Percentiles rank a stretch among this genome's conserved stretches.
Conservation (phyloP, 257 asterid genomes). For the Craterostigma plantagineum region DNA sequence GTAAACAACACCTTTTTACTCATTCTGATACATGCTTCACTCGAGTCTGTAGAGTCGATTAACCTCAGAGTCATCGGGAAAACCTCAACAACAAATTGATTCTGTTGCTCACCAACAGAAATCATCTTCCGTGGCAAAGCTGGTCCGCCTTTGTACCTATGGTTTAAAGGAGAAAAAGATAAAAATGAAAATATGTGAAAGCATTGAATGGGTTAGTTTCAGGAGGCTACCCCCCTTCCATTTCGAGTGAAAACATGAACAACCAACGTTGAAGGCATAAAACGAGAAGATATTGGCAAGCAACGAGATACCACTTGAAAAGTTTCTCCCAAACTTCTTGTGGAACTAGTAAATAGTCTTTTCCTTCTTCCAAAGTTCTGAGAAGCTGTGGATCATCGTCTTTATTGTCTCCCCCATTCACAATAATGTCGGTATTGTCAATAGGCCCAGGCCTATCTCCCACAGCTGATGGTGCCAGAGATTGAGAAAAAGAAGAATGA, state of each 20-base stretch:
- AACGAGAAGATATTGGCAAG: constrained; percentile 2
- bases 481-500: constrained; percentile 17
- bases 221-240: too few species aligned
- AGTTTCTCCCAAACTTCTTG: constrained; percentile 82
- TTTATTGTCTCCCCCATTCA: constrained; percentile 19
- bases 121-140: constrained; percentile 70
- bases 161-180: constrained; percentile 8
- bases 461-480: constrained; percentile 13
- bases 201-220: too few species aligned
- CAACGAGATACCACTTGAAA: constrained; percentile 39
- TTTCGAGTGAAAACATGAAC: too few species aligned
- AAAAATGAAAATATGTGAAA: constrained; percentile 6
- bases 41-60: constrained; percentile 51
- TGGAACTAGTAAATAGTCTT: constrained; percentile 66
- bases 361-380: constrained; percentile 51
- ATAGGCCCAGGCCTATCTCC: constrained; percentile 70
- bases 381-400: constrained; percentile 49
- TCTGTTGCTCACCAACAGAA: constrained; percentile 54
- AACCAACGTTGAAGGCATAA: not conserved
- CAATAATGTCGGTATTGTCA: constrained; percentile 54
- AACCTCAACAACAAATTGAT: constrained; percentile 63
- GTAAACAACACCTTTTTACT: constrained; percentile 71
- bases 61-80: constrained; percentile 58
- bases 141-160: constrained; percentile 96
- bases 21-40: constrained; percentile 35